Evolutionary conservation across 1,284 basidiomycete genomes (phyloP).

Genomic region (Heliocybe sulcata): DNA sequence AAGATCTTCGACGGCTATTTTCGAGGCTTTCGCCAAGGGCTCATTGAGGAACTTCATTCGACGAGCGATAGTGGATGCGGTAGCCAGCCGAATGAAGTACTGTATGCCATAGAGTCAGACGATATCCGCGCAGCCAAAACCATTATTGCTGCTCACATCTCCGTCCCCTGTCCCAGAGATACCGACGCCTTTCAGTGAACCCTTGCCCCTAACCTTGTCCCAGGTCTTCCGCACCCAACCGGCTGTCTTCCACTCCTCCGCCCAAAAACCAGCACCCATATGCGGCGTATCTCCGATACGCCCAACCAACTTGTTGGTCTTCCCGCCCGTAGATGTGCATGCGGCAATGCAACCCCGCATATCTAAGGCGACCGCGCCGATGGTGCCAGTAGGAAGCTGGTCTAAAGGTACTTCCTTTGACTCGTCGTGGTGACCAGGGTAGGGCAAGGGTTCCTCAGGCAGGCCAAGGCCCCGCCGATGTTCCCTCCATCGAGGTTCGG

Average conservation of each 20-base stretch:
- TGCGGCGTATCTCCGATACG: constrained; percentile 76
- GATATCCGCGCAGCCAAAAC: not conserved
- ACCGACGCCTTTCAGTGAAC: constrained; percentile 48
- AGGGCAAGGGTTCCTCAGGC: constrained; percentile 52
- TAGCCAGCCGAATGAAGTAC: constrained; percentile 72
- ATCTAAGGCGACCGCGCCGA: constrained; percentile 80
- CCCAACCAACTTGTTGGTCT: constrained; percentile 77
- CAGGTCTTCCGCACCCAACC: constrained; percentile 31
- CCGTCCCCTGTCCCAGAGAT: constrained; percentile 81
- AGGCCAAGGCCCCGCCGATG: constrained; percentile 65
- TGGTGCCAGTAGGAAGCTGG: constrained; percentile 66
- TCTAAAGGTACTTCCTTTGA: constrained; percentile 34
- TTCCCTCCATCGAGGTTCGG: constrained; percentile 65
- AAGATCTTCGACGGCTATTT: constrained; percentile 49
- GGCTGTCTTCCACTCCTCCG: constrained; percentile 59
- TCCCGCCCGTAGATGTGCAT: constrained; percentile 75
- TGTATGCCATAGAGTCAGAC: constrained; percentile 19
- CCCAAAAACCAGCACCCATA: constrained; percentile 78
- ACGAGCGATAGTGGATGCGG: constrained; percentile 58
- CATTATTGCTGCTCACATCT: constrained; percentile 40
- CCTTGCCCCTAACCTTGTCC: constrained; percentile 19
- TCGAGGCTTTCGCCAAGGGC: constrained; percentile 46
- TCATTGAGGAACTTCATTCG: constrained; percentile 59
- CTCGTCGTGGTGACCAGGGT: constrained; percentile 15
- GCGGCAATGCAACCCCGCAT: constrained; percentile 61